These are phyloP conservation scores for Pseudonitzschia delicatissima DNA, from an alignment of 108 stramenopile genomes.

Conservation along the genomic window DNA sequence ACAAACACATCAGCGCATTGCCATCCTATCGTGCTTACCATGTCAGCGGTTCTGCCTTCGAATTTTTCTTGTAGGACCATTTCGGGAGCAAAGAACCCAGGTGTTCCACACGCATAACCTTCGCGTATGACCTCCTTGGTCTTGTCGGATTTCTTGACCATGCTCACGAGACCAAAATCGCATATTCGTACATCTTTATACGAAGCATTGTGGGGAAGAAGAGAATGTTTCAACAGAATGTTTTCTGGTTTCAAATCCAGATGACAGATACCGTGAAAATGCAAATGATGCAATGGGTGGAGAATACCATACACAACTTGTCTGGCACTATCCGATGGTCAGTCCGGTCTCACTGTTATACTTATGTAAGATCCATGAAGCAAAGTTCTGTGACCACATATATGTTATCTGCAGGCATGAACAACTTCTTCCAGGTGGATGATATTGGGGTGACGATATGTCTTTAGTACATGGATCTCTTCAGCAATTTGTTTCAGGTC, in stretches of 20 bases:
- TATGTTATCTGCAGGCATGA: slow-evolving; percentile 81
- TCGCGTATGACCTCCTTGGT: slow-evolving; percentile 24
- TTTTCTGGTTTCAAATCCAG: slow-evolving; percentile 62
- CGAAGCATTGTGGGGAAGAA: slow-evolving; percentile 12
- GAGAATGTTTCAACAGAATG: slow-evolving; percentile 28
- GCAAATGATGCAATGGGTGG: slow-evolving; percentile 30
- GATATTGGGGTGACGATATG: slow-evolving; percentile 79
- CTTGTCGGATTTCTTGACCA: slow-evolving; percentile 26
- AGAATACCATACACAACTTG: slow-evolving; percentile 40
- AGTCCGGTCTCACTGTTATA: slow-evolving; percentile 26
- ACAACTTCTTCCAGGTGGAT: slow-evolving; percentile 84
- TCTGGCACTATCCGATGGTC: slow-evolving; percentile 15
- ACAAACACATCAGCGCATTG: no score
- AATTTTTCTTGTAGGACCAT: slow-evolving; percentile 47
- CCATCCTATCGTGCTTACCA: no score
- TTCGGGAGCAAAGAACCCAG: slow-evolving; percentile 76
- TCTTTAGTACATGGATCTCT: slow-evolving; percentile 84
- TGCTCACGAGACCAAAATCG: slow-evolving; percentile 63
- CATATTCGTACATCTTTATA: slow-evolving; percentile 44
- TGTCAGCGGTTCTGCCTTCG: slow-evolving; percentile 52
- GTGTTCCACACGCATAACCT: slow-evolving; percentile 62
- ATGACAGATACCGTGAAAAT: slow-evolving; percentile 34
- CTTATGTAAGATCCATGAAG: slow-evolving; percentile 32
- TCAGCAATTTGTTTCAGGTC: slow-evolving; percentile 88
- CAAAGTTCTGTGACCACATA: slow-evolving; percentile 83